These are phyloP conservation scores for Rhodamnia rubescens DNA, from an alignment of 345 rosid species.

Conservation along the genomic window DNA sequence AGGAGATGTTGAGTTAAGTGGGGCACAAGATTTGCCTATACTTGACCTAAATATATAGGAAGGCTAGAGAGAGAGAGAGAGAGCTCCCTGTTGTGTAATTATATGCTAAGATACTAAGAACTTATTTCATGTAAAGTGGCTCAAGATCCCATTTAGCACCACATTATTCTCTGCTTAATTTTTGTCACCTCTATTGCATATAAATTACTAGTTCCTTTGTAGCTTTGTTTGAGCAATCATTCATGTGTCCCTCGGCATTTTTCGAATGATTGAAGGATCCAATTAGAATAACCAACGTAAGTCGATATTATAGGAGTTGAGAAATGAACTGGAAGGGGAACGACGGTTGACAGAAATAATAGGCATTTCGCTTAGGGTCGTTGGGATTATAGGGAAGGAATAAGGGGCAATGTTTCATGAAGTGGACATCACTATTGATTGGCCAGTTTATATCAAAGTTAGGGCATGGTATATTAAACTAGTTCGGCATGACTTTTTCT, in stretches of 20 bases:
- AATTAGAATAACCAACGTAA: not conserved
- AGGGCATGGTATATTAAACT: not conserved
- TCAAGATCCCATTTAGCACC: not conserved
- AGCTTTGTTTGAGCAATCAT: not conserved
- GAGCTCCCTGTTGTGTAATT: not conserved
- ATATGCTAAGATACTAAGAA: not conserved
- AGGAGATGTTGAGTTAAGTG: not conserved
- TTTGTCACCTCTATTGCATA: not conserved
- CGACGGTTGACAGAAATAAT: not conserved
- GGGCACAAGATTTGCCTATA: not conserved
- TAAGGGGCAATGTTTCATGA: not conserved
- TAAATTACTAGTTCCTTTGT: not conserved
- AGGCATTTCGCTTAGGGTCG: not conserved
- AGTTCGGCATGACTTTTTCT: not conserved
- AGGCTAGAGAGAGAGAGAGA: not conserved
- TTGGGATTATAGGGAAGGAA: not conserved
- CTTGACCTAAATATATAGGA: not conserved
- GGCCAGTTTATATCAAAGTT: not conserved
- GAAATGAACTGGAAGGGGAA: not conserved
- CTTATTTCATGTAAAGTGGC: not conserved
- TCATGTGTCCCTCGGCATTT: not conserved
- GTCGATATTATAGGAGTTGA: not conserved
- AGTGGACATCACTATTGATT: not conserved
- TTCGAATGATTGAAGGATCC: not conserved
- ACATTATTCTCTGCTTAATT: not conserved